Evolutionary conservation across 1,284 basidiomycete genomes (phyloP), one percentile per base, ranked within the genome.

Genomic region (Vanrija sp.): DNA sequence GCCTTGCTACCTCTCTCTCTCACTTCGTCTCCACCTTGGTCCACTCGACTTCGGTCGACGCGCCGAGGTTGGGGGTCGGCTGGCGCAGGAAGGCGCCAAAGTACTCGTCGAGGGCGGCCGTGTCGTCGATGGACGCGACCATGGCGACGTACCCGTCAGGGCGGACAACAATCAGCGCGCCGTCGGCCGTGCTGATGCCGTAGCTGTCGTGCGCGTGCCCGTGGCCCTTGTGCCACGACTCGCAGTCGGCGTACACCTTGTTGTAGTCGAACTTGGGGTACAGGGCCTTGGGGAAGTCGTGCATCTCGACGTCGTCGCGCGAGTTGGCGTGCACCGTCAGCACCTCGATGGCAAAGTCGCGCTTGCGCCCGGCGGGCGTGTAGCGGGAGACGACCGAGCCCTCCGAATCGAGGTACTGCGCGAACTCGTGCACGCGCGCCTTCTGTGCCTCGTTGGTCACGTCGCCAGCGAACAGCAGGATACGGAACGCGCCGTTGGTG

Each of bases 121-220:
- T 57, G 47, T 63, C 58, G 43, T 68, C 63, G 21, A 72, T 43
- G 21, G 52, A 54, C 12, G 57, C 43, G 18, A 67, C 56, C 15
- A 61, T 54, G 6, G 59, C 63, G 21, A 65, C 46, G 45, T 64
- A 65, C 14, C 69, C 67, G 56, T 72, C 70, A 19, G 70, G 70
- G 29, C 70, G 60, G 43, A 69, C 45, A 25, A 71, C 67, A 6
- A 68, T 49, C 9, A 70, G 49, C 1, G 59, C 62, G 25, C 70
- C 69, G 26, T 48, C 48, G 44, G 51, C 39, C 3, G 49, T 34
- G 49, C 68, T 63, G 39, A 72, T 57, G 16, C 70, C 70, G 51
- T 64, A 69, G 5, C 42, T 46, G 40, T 65, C 57, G 55, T 71
- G 57, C 25, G 54, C 39, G 16, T 56, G 40, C 38, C 46, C 26